phyloP scores from a whole-genome alignment of 371 early-diverging fungal species.

The Syncephalastrum racemosum region DNA sequence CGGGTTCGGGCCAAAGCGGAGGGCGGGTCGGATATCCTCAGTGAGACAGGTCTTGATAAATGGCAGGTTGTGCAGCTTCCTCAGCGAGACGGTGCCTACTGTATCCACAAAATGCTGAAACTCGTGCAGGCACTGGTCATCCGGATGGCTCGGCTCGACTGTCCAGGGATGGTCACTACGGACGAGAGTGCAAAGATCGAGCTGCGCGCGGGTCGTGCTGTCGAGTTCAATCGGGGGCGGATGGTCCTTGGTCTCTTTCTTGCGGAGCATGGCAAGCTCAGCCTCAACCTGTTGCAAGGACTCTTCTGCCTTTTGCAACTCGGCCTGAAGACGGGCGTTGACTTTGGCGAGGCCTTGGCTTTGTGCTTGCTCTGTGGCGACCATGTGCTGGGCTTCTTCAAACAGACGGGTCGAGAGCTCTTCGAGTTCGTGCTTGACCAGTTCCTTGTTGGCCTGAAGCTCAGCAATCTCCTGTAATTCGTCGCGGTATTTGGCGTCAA shows the following conservation, averaged over 20 bases:
- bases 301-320: conserved; percentile 56
- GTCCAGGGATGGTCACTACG: neutral
- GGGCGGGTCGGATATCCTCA: conserved; percentile 80
- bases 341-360: conserved; percentile 27
- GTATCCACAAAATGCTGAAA: conserved; percentile 20
- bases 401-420: conserved; percentile 75
- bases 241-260: conserved; percentile 11
- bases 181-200: conserved; percentile 13
- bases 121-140: conserved; percentile 18
- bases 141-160: conserved; percentile 17
- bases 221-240: conserved; percentile 6
- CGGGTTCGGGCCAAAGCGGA: conserved; percentile 89
- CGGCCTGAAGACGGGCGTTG: conserved; percentile 33
- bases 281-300: conserved; percentile 43
- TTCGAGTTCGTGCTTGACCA: conserved; percentile 73
- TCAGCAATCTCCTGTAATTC: conserved; percentile 60
- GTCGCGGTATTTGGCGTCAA: conserved; percentile 84
- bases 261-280: conserved; percentile 18
- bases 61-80: conserved; percentile 69
- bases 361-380: conserved; percentile 69
- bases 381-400: conserved; percentile 88
- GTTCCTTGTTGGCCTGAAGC: conserved; percentile 64
- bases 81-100: conserved; percentile 41
- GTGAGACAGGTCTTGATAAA: conserved; percentile 71
- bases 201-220: conserved; percentile 18